Conservation (phyloP, 257 asterid species). For the Gardenia jasminoides region DNA sequence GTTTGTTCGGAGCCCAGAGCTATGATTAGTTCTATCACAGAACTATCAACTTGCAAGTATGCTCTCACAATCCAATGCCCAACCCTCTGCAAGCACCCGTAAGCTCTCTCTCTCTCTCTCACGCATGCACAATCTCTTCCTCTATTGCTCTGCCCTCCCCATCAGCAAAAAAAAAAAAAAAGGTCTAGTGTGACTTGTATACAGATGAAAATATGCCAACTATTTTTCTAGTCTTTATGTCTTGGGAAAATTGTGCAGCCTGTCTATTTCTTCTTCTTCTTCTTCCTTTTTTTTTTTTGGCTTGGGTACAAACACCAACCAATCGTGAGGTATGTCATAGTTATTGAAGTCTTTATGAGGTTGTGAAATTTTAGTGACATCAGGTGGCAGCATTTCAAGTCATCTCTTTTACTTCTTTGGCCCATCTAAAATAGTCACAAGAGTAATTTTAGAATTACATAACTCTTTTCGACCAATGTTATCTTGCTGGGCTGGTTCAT, state of each 20-base stretch:
- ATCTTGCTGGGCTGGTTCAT: not conserved
- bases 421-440: not conserved
- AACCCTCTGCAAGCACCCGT: slow-evolving; percentile 97
- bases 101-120: slow-evolving; percentile 34
- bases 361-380: not conserved
- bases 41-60: slow-evolving; percentile 93
- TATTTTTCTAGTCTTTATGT: not conserved
- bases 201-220: not conserved
- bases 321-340: not conserved
- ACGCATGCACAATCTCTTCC: not conserved
- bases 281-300: no score
- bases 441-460: not conserved
- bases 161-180: not conserved
- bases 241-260: not conserved
- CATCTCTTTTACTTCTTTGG: not conserved
- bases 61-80: slow-evolving; percentile 97
- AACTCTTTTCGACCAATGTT: not conserved
- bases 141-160: not conserved
- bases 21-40: slow-evolving; percentile 90
- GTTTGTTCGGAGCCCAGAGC: slow-evolving; percentile 94
- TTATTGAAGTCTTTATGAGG: not conserved
- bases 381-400: not conserved
- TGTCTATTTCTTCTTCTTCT: no score
- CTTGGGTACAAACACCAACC: not conserved
- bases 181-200: not conserved